Evolutionary conservation across 192 early-diverging fungal species (phyloP).

Genomic region (Coemansia sp.): DNA sequence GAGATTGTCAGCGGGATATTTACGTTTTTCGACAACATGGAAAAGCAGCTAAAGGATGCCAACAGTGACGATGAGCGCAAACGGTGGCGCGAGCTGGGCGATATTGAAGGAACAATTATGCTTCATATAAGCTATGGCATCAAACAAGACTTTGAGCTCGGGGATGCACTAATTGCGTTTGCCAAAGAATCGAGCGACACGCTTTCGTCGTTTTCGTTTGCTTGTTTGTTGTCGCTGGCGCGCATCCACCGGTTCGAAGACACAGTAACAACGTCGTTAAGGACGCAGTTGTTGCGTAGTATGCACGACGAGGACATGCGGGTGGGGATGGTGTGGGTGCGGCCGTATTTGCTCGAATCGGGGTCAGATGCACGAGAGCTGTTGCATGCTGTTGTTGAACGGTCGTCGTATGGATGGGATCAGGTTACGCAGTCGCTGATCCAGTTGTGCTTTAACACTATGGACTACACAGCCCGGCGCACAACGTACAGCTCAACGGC

Average conservation of each 20-base stretch:
- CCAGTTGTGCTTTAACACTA: constrained; percentile 29
- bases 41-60: constrained; percentile 13
- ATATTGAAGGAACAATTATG: constrained; percentile 67
- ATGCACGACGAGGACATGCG: constrained; percentile 25
- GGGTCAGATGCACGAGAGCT: constrained; percentile 7
- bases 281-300: constrained; percentile 18
- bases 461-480: constrained; percentile 28
- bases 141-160: constrained; percentile 68
- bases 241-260: constrained; percentile 72
- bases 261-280: constrained; percentile 43
- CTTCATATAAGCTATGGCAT: constrained; percentile 70
- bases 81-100: constrained; percentile 46
- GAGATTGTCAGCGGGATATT: constrained; percentile 57
- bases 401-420: constrained; percentile 47
- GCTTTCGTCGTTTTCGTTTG: constrained; percentile 63
- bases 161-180: constrained; percentile 39
- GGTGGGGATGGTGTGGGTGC: constrained; percentile 14
- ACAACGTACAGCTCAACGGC: constrained; percentile 16
- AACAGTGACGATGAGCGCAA: not conserved
- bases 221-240: constrained; percentile 66
- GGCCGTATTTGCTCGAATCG: constrained; percentile 9
- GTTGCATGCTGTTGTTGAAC: constrained; percentile 21
- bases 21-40: constrained; percentile 59
- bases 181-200: constrained; percentile 54
- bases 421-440: constrained; percentile 47